These are phyloP conservation scores for Pleurozium schreberi DNA, from an alignment of 225 moss, liverwort and hornwort genomes.

Conservation along the genomic window DNA sequence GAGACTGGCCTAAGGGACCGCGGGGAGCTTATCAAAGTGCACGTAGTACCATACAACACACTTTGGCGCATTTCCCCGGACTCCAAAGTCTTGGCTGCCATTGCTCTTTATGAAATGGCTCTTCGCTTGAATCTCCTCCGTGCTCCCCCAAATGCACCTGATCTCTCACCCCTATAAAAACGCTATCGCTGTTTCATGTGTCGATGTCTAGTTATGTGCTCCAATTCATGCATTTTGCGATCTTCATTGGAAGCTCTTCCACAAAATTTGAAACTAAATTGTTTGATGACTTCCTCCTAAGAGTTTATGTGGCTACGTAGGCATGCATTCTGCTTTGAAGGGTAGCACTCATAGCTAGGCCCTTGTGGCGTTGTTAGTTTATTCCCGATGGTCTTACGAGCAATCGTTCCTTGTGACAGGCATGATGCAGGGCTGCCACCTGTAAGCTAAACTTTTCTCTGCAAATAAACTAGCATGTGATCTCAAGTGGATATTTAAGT, in stretches of 20 bases:
- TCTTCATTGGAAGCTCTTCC: neutral
- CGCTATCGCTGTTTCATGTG: neutral
- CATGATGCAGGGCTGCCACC: neutral
- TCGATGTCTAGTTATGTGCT: neutral
- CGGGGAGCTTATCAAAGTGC: constrained; percentile 58
- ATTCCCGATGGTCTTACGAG: neutral
- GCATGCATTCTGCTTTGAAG: neutral
- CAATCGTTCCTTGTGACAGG: neutral
- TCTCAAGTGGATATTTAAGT: neutral
- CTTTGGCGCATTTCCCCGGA: constrained; percentile 81
- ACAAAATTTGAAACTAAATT: neutral
- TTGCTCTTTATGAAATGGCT: constrained; percentile 83
- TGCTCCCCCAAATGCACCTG: constrained; percentile 35
- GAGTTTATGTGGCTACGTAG: neutral
- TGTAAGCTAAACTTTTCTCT: neutral
- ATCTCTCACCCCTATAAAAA: constrained; percentile 9
- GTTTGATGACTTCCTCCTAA: neutral
- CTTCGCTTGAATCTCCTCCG: constrained; percentile 35
- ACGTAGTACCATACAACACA: constrained; percentile 55
- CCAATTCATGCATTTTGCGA: neutral
- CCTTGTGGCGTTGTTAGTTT: neutral
- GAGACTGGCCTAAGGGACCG: constrained; percentile 73
- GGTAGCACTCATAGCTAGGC: neutral
- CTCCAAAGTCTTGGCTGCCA: constrained; percentile 68
- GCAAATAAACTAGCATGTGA: neutral